Evolutionary conservation across 768 basidiomycete genomes (phyloP), one percentile per base, ranked within the genome.

Genomic region (Suillus subaureus): DNA sequence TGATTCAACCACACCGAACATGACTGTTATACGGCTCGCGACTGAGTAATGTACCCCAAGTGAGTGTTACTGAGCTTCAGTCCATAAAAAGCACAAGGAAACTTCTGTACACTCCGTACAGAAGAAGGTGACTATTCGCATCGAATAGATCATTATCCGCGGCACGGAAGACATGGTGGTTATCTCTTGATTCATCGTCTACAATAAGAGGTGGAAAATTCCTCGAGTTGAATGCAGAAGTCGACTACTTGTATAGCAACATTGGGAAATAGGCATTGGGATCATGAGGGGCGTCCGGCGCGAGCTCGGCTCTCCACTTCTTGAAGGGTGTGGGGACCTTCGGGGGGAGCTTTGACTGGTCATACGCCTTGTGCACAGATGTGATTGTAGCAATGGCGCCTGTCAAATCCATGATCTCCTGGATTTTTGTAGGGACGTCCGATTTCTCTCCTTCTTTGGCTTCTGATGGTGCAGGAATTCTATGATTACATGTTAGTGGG

Each of bases 241-340:
- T 21, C n/a, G 51, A 66, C 67, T 67, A 85, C 74, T 80, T 84
- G 81, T 88, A 89, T 65, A 93, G 73, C 52, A 80, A 72, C 92
- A 94, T 93, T 13, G 93, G 92, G 79, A 93, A 97, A 78, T 96
- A 96, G 3, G 90, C 81, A 72, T 89, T 76, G 52, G 89, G 88
- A 66, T 89, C 89, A 73, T 96, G 94, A 23, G 95, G 95, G n/a
- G 93, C 88, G 71, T 91, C 86, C 3, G 87, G 87, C 2, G 91
- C 86, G 51, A 82, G 78, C 73, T 88, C 78, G 6, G 94, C 91
- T 43, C 81, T 79, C 96, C 96, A 97, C 65, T 85, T 86, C 75
- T 83, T 86, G 79, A 85, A 83, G 1, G 90, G 76, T 33, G 80
- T 84, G 23, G 93, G 89, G n/a, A 93, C 81, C 4, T 79, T 78